These are phyloP conservation scores for Lippia alba DNA, from an alignment of 305 asterid genomes.

Conservation along the genomic window DNA sequence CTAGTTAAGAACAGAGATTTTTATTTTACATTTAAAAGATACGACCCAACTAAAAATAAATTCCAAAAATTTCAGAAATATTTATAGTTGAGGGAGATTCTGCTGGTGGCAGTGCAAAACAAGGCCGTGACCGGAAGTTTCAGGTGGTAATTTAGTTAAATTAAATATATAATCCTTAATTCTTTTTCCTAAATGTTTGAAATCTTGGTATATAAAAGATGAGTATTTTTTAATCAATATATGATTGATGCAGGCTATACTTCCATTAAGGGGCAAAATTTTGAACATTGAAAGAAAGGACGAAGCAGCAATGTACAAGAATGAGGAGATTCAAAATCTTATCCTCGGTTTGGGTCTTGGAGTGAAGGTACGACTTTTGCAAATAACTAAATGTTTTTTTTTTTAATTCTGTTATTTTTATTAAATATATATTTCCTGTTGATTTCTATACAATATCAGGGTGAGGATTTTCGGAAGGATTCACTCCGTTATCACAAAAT, in stretches of 20 bases:
- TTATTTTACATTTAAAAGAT: background rate
- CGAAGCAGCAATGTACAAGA: constrained; percentile 98
- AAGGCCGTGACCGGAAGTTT: constrained; percentile 97
- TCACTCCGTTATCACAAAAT: constrained; percentile 97
- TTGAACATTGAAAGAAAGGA: constrained; percentile 94
- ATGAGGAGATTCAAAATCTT: constrained; percentile 97
- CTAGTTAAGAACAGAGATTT: background rate
- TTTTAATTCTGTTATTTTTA: background rate
- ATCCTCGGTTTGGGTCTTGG: constrained; percentile 97
- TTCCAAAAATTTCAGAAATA: constrained; percentile 63
- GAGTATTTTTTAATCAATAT: constrained; percentile 24
- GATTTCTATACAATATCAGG: constrained; percentile 50
- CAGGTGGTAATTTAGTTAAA: constrained; percentile 61
- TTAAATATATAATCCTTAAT: background rate
- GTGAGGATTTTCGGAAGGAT: constrained; percentile 91
- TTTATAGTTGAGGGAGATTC: constrained; percentile 99
- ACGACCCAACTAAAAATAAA: background rate
- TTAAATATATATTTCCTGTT: background rate
- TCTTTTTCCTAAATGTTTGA: background rate
- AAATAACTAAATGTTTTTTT: background rate
- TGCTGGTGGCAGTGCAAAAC: constrained; percentile 99
- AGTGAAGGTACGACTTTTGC: constrained; percentile 67
- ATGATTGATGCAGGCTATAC: constrained; percentile 77
- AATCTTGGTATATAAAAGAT: background rate
- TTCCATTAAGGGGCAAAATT: constrained; percentile 96